These are phyloP conservation scores for Trichoderma sp. DNA, from an alignment of 2,329 filamentous ascomycete genomes.

Conservation along the genomic window DNA sequence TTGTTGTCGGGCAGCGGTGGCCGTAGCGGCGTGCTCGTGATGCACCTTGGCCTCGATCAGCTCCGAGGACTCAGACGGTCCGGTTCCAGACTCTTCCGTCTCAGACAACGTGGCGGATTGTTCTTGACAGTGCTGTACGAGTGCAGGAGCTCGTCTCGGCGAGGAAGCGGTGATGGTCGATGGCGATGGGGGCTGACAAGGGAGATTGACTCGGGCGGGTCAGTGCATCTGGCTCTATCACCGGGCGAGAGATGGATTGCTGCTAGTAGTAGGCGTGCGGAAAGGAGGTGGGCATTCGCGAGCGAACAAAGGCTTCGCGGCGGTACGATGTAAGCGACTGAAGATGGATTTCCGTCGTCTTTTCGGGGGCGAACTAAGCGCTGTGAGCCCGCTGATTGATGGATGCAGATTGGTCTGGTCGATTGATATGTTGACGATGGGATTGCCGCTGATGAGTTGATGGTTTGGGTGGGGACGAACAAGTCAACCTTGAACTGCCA, in stretches of 20 bases:
- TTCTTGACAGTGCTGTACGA: conserved; percentile 22
- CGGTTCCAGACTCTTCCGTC: conserved; percentile 36
- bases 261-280: background rate
- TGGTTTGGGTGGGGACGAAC: conserved; percentile 16
- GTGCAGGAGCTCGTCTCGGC: conserved; percentile 16
- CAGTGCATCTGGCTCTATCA: conserved; percentile 19
- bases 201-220: conserved; percentile 22
- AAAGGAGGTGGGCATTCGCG: conserved; percentile 4
- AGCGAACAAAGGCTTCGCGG: background rate
- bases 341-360: background rate
- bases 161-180: conserved; percentile 24
- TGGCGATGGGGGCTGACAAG: conserved; percentile 16
- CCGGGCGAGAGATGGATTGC: background rate
- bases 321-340: background rate
- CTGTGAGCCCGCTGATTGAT: conserved; percentile 1
- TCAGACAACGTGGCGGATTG: conserved; percentile 43
- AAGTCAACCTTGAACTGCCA: background rate
- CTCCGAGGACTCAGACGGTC: conserved; percentile 41
- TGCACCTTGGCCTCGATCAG: conserved; percentile 35
- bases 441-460: conserved; percentile 17
- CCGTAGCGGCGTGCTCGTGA: conserved; percentile 19
- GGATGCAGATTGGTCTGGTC: conserved; percentile 9
- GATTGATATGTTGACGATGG: conserved; percentile 8
- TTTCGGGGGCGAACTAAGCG: background rate
- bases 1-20: conserved; percentile 24